Percentiles rank a stretch among this genome's conserved stretches.
Conservation (phyloP, 306 rosid genomes). For the Calophaca sinica region DNA sequence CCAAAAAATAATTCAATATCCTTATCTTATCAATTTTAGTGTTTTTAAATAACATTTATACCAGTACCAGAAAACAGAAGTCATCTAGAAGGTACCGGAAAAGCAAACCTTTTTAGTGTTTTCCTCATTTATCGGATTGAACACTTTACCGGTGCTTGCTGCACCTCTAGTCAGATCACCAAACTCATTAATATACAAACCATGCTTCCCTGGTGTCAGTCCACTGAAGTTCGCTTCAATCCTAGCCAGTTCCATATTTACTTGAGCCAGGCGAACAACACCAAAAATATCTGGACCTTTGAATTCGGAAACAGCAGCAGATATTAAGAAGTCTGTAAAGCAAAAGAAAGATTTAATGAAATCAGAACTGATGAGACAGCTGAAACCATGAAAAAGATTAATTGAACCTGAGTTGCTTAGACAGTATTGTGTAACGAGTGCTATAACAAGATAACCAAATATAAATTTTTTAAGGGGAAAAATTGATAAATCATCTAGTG, state of each 20-base stretch:
- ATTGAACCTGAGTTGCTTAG: constrained; percentile 9
- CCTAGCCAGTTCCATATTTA: constrained; percentile 88
- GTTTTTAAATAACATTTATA: not conserved
- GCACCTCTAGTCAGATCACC: constrained; percentile 94
- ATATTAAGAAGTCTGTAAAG: constrained; percentile 77
- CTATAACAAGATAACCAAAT: constrained; percentile 5
- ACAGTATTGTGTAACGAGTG: constrained; percentile 5
- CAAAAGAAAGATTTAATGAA: constrained; percentile 30
- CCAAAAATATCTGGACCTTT: constrained; percentile 91
- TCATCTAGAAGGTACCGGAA: constrained; percentile 10
- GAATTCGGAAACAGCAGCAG: constrained; percentile 94
- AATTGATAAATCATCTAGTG: not conserved
- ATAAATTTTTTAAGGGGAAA: not conserved
- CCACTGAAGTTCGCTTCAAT: constrained; percentile 91
- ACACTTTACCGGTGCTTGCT: constrained; percentile 86
- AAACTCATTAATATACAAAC: constrained; percentile 90
- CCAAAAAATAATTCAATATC: not conserved
- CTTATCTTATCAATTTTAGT: constrained; percentile 25
- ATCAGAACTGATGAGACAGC: constrained; percentile 26
- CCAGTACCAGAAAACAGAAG: constrained; percentile 18
- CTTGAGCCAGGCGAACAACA: constrained; percentile 89
- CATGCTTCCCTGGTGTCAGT: constrained; percentile 85
- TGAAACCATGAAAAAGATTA: constrained; percentile 26
- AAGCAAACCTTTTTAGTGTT: constrained; percentile 64
- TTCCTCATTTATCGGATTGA: constrained; percentile 51